Evolutionary conservation across 306 rosid genomes (phyloP).

Genomic region (Sesbania bispinosa): DNA sequence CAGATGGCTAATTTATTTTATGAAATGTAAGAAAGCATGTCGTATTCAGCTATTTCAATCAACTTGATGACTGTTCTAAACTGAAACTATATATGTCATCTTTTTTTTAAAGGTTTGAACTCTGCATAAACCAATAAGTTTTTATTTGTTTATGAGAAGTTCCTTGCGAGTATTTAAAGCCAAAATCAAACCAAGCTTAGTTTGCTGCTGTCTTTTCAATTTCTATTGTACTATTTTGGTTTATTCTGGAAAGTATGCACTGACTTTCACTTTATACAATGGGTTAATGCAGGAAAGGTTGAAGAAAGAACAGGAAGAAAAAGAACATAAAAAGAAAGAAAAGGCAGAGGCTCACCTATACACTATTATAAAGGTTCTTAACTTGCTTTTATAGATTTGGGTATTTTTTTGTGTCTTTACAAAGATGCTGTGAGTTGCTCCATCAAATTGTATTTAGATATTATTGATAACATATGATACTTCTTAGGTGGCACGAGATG

Average conservation of each 20-base stretch:
- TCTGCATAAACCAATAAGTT: not conserved
- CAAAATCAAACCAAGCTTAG: not conserved
- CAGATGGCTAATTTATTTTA: not conserved
- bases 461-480: conserved; percentile 13
- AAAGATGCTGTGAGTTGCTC: conserved; percentile 5
- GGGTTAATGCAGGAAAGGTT: conserved; percentile 65
- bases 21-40: not conserved
- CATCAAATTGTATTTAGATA: not conserved
- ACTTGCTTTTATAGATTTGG: conserved; percentile 6
- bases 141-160: conserved; percentile 14
- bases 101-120: not conserved
- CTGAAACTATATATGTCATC: not conserved
- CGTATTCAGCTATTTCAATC: not conserved
- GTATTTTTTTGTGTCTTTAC: not conserved
- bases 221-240: not conserved
- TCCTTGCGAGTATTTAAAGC: not conserved
- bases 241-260: conserved; percentile 1
- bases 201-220: not conserved
- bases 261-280: conserved; percentile 15
- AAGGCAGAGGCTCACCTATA: conserved; percentile 88
- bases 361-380: conserved; percentile 77
- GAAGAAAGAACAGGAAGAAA: conserved; percentile 89
- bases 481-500: conserved; percentile 80
- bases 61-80: not conserved
- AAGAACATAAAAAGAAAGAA: conserved; percentile 83